Evolutionary conservation across 495 filamentous ascomycete species (phyloP).

Genomic region (Neurospora sp.): DNA sequence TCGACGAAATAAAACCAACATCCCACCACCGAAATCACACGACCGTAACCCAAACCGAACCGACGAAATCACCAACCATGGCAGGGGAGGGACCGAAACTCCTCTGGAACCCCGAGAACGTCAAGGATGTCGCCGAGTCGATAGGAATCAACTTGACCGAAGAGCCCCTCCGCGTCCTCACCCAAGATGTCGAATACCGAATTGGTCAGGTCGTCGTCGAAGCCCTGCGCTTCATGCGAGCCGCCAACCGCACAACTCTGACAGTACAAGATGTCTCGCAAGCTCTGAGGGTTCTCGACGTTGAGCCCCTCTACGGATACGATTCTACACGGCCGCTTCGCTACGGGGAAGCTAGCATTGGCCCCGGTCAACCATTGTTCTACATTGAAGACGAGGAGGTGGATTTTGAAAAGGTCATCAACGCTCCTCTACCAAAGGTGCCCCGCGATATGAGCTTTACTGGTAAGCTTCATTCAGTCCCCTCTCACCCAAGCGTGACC

Average conservation of each 20-base stretch:
- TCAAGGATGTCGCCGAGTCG: constrained; percentile 89
- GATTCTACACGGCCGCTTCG: constrained; percentile 75
- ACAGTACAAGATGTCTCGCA: constrained; percentile 78
- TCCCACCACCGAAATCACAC: background rate
- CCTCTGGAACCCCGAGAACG: constrained; percentile 93
- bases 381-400: constrained; percentile 98
- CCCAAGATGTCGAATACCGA: constrained; percentile 91
- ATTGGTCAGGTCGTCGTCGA: constrained; percentile 86
- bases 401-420: constrained; percentile 97
- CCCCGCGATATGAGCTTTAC: constrained; percentile 89
- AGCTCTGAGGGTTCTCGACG: constrained; percentile 73
- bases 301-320: constrained; percentile 93
- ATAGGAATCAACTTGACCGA: constrained; percentile 76
- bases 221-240: constrained; percentile 89
- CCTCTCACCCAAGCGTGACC: background rate
- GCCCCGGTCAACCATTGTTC: constrained; percentile 89
- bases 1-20: background rate
- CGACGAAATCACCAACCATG: background rate
- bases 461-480: constrained; percentile 40
- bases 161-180: constrained; percentile 72
- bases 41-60: background rate
- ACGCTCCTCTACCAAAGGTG: constrained; percentile 87
- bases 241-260: constrained; percentile 69
- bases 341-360: constrained; percentile 88
- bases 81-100: constrained; percentile 26